These are phyloP conservation scores for Theileria annulata DNA, from an alignment of 169 alveolate species.

Conservation along the genomic window DNA sequence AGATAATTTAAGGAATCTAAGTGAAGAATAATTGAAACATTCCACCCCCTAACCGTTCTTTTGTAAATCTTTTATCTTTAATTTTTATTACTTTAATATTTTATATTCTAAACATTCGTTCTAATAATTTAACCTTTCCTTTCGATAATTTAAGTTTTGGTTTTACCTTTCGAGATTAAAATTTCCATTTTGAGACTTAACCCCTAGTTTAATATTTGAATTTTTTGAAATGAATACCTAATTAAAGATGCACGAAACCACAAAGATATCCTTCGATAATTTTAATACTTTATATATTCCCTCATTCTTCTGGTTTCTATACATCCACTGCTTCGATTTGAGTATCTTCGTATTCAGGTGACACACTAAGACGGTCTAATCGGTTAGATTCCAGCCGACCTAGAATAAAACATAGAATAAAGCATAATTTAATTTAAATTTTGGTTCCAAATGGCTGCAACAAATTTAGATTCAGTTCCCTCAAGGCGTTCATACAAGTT, in stretches of 20 bases:
- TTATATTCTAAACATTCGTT: not conserved
- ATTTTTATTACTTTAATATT: not conserved
- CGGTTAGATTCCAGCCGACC: not conserved
- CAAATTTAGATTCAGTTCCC: not conserved
- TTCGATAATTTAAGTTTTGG: not conserved
- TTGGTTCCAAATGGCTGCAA: not conserved
- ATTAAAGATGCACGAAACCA: not conserved
- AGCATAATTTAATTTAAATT: too few species aligned
- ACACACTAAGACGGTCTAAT: not conserved
- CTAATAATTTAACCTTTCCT: not conserved
- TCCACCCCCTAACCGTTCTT: not conserved
- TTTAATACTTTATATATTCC: not conserved
- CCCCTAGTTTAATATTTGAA: not conserved
- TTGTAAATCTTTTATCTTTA: not conserved
- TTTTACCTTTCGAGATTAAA: not conserved
- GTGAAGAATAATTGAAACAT: not conserved
- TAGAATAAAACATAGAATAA: not conserved
- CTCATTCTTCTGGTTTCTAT: not conserved
- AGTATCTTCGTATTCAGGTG: not conserved
- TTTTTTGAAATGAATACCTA: not conserved
- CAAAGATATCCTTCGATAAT: not conserved
- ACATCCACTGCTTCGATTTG: not conserved
- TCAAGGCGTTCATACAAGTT: not conserved
- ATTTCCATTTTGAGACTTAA: not conserved
- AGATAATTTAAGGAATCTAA: not conserved